Base-by-base conservation (phyloP, 495 filamentous ascomycete genomes). In the Penicillium odoratum region DNA sequence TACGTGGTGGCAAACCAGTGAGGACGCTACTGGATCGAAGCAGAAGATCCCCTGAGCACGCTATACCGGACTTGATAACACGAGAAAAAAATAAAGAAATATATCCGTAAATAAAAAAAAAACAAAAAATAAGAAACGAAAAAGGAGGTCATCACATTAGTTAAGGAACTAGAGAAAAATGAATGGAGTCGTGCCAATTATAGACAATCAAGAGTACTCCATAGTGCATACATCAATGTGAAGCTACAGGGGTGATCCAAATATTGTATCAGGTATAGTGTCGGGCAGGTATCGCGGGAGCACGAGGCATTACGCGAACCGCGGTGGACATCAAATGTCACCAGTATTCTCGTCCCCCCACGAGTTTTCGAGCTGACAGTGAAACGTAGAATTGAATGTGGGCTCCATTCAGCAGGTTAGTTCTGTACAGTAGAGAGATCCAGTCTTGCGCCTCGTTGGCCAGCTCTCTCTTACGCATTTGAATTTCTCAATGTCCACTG, bases 301-400 rank as follows among this genome's bases (percentile, higher is more conserved):
- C 65, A 68, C 62, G 65, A 68, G 65, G 59, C 65, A 67, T 51
- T 38, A 28, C 4, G 62, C 49, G 65, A 59, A 46, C 65, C 44
- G 59, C 36, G 51, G 57, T 16, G 10, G 34, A 16, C 26, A 42
- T 46, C 50, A 55, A 51, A 50, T 61, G 55, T 56, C 59, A 59
- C 33, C 51, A 52, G 53, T 46, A 54, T 21, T 21, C 21, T 21
- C 21, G 21, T 21, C 21, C 21, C 54, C 42, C 49, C 49, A 43
- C 34, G 59, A 38, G 47, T n/a, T 21, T 21, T 30, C 15, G n/a
- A 33, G 9, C 7, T 33, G 34, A 40, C 1, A 40, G 38, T 40
- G 38, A 40, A 40, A 40, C 38, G 38, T 40, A 15, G 38, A 40
- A 13, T 40, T 5, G 38, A 13, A 40, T 9, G 4, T 9, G 38